Base-by-base conservation (phyloP, 129 eudicot genomes). In the Centaurea solstitialis region DNA sequence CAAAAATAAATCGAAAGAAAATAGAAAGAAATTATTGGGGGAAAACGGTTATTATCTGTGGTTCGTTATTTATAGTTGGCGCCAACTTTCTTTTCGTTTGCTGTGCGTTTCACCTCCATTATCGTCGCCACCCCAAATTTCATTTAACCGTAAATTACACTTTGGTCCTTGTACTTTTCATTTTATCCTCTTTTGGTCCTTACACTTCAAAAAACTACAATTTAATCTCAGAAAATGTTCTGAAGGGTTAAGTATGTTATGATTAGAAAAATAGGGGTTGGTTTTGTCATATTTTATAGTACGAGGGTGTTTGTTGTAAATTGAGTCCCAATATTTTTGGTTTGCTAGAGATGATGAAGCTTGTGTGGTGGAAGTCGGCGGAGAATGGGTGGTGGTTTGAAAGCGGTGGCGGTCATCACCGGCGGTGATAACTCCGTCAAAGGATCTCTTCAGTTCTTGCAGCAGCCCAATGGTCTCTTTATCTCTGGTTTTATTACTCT, bases 321-420 rank as follows among this genome's bases (percentile, higher is more conserved):
- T 78, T 37, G 38, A 38, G 5, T 33, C n/a, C 10, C 35, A 79
- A 80, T 67, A 39, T 71, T 79, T 57, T 57, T 9, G 65, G 17
- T 59, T 59, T 71, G 77, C 71, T 35, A 57, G 61, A 79, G 71
- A 47, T 18, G 65, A 83, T 61, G 62, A 76, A 78, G 72, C 53
- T 67, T 68, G 21, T 69, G 24, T 24, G 71, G 70, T 79, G 61
- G 70, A 84, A 78, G 13, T 76, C 24, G 80, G 28, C 20, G 24
- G 47, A 53, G 74, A 80, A 93, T 93, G 98, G 86, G 91, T 66
- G 86, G 91, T 66, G 81, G 82, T 20, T 68, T 95, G 78, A 95
- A 95, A 76, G 97, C 97, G 77, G 97, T 95, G 88, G 97, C 93
- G 3, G 81, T 95, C 26, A 91, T 95, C 86, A 77, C 97, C 78